Evolutionary conservation across 371 early-diverging fungal genomes (phyloP).

Genomic region (Lichtheimia ramosa): DNA sequence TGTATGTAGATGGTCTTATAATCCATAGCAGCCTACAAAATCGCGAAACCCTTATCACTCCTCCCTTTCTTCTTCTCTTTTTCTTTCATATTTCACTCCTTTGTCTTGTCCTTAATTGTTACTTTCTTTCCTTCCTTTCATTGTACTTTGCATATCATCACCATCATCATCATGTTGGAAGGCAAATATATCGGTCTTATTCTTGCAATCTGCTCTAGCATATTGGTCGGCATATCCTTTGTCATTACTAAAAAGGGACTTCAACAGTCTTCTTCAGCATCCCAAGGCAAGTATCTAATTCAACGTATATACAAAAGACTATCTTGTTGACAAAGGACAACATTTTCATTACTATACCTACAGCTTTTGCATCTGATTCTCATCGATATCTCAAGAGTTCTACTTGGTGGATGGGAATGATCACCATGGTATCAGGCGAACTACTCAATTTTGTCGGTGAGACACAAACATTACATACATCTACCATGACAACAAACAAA

Average conservation of each 20-base stretch:
- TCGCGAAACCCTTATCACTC: neutral
- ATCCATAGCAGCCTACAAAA: neutral
- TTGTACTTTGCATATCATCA: neutral
- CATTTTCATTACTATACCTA: neutral
- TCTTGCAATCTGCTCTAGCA: conserved; percentile 79
- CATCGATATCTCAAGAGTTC: conserved; percentile 76
- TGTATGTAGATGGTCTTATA: no score
- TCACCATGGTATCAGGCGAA: conserved; percentile 84
- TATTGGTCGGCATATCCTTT: conserved; percentile 81
- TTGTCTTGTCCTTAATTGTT: neutral
- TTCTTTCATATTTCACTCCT: neutral
- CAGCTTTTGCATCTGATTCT: conserved; percentile 50
- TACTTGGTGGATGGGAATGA: conserved; percentile 88
- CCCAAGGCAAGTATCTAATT: conserved; percentile 3
- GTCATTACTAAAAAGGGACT: conserved; percentile 86
- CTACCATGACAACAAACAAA: no score
- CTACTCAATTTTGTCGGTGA: conserved; percentile 69
- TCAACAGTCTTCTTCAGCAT: conserved; percentile 13
- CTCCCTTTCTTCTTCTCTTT: neutral
- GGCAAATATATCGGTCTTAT: conserved; percentile 83
- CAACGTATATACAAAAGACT: neutral
- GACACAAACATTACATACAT: neutral
- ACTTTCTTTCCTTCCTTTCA: neutral
- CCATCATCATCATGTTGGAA: conserved; percentile 29
- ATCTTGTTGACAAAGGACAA: no score